Base-by-base conservation (phyloP, 106 monocot species). In the Allium fistulosum region DNA sequence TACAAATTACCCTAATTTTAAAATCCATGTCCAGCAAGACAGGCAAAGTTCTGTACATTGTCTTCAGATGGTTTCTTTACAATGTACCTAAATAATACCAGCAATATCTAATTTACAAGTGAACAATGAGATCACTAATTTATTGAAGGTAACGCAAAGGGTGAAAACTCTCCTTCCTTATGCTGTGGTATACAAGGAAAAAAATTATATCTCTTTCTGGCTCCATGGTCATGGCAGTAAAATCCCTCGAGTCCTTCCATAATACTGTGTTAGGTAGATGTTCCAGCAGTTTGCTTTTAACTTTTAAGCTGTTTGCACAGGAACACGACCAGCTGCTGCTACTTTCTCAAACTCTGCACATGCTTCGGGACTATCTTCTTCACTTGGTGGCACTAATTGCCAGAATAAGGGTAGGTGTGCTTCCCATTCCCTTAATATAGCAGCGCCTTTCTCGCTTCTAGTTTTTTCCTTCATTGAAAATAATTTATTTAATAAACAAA, bases 351-450 rank as follows among this genome's bases (percentile, higher is more conserved):
- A 81, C 59, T 93, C 97, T 0, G 89, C 50, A 73, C 97, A 93
- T 26, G 92, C 97, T 66, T 99, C 92, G 3, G 92, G 97, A 7
- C 84, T 79, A 73, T 93, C 97, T 83, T 99, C 97, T 80, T 99
- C 92, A 52, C 97, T 99, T 11, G 97, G 97, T 37, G 97, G 97
- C 48, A 99, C 93, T 10, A 99, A 48, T 68, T 99, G 92, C 97
- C 97, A 90, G 75, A 99, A 99, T 15, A 99, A 69, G 49, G 97
- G 97, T 17, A 99, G 82, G 62, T 92, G 87, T 3, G 90, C 92
- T 75, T 99, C 97, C 97, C 97, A 92, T 61, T 99, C 97, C 11
- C 75, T 78, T 77, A 99, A 77, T 37, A 99, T 82, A 10, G 76
- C 72, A 12, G 84, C 72, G 14, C 92, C 97, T 77, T 84, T 99